Evolutionary conservation across 2,329 filamentous ascomycete species (phyloP), one percentile per base, ranked within the genome.

Genomic region (Stagonosporopsis vannaccii): DNA sequence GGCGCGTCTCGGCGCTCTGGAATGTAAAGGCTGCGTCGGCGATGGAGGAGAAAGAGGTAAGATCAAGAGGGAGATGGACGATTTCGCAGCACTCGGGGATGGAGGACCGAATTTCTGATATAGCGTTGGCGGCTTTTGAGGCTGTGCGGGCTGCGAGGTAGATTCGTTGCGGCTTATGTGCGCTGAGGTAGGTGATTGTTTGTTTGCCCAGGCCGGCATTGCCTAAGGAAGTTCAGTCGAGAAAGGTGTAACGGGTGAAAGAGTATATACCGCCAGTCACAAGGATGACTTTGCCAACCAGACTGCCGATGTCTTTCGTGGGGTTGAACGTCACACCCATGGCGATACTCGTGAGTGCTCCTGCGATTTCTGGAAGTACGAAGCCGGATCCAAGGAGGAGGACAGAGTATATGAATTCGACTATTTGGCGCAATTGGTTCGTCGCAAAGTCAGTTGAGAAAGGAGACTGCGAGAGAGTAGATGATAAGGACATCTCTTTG

Each of bases 141-240:
- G 70, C 65, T 26, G 72, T 79, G 53, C 81, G 78, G 1, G 79
- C 78, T 26, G 77, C 77, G 59, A 84, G 75, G 66, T 79, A 82
- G 61, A 84, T 80, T 7, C 74, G 69, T 6, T 68, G 41, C 9
- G 81, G 80, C 5, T 75, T 73, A 63, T 82, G 79, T 5, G 74
- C 70, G 23, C 78, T 74, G 26, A 82, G 75, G 39, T 78, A 76
- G 35, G 72, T 66, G 33, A 82, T 70, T 23, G 78, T 77, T 63
- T 79, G 76, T 52, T 78, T 78, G 44, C 81, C 81, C 8, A 83
- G 70, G 13, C 81, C 81, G 8, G 73, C 67, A 50, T 80, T 83
- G 51, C 79, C 78, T 77, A 58, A 51, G 3, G 22, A 6, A 11
- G 23, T 17, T 13, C 15, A 39, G 17, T 15, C n/a, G 6, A 26